Evolutionary conservation across 2,329 filamentous ascomycete species (phyloP), one percentile per base, ranked within the genome.

Genomic region (Botrytis elliptica): DNA sequence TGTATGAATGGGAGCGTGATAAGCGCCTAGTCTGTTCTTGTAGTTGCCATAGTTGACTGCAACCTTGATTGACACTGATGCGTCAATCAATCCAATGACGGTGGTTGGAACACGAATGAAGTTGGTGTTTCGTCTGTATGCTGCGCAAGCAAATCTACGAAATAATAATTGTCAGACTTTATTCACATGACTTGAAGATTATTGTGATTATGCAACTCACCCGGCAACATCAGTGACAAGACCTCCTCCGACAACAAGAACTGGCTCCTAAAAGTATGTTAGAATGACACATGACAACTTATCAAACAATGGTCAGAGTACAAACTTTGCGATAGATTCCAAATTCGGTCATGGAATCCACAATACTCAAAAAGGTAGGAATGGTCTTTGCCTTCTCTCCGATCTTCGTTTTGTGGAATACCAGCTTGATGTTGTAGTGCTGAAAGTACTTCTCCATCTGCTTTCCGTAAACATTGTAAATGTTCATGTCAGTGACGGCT

Each of bases 11-110:
- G 91, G 91, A 0, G 91, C 91, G 79, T 93, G 91, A 80, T 93
- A 93, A 6, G 91, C 91, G 42, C 91, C 91, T 0, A 93, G 86
- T 20, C 90, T 86, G 83, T 93, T 93, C 85, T 93, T 93, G 85
- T 92, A 92, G 81, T 90, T 89, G 80, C 90, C 90, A 78, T 93
- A 92, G 84, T 93, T 93, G 78, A 93, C 91, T 20, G 90, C 91
- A n/a, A 93, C 91, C 80, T 93, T 93, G 85, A 93, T 93, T 52
- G 89, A 91, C 69, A 93, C 91, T 29, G 90, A 92, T 4, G 91
- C 91, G 79, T 93, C 91, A 75, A 93, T 93, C 66, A 93, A 85
- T 16, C 91, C 91, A 79, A 93, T 93, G 76, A 93, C 89, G 0
- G 91, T 93, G 0, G 91, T 93, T 1, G 91, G 91, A 14, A 93